phyloP scores from a whole-genome alignment of 2,329 filamentous ascomycete genomes.

The Trichoderma harzianum region DNA sequence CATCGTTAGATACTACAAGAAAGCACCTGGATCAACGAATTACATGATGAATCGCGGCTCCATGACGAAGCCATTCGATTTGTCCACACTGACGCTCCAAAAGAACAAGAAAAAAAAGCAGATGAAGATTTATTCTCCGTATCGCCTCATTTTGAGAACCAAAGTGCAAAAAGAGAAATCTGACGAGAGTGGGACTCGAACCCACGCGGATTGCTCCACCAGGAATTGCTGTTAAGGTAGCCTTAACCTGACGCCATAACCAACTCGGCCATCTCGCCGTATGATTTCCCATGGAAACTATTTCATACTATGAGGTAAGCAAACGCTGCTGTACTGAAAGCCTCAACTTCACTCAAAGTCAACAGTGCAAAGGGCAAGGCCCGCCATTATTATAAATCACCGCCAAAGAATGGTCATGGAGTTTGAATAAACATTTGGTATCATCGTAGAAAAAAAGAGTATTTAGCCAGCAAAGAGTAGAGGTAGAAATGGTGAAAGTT shows the following conservation, averaged over 20 bases:
- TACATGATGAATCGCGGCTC: no score
- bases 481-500: not conserved
- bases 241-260: slow-evolving; percentile 22
- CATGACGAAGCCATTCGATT: not conserved
- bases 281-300: not conserved
- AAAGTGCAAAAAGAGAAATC: not conserved
- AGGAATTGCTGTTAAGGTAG: slow-evolving; percentile 21
- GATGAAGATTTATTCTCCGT: not conserved
- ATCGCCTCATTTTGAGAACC: no score
- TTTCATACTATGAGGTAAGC: not conserved
- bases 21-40: no score
- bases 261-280: slow-evolving; percentile 21
- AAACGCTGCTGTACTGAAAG: no score
- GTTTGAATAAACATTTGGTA: not conserved
- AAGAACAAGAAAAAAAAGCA: not conserved
- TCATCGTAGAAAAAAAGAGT: not conserved
- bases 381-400: not conserved
- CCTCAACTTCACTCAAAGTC: not conserved
- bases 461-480: not conserved
- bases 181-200: slow-evolving; percentile 22
- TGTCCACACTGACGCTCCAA: not conserved
- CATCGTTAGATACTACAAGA: no score
- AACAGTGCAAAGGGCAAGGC: not conserved
- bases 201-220: slow-evolving; percentile 22
- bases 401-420: not conserved